Base-by-base conservation (phyloP, 2,329 filamentous ascomycete species). In the Exserohilum rostratum region DNA sequence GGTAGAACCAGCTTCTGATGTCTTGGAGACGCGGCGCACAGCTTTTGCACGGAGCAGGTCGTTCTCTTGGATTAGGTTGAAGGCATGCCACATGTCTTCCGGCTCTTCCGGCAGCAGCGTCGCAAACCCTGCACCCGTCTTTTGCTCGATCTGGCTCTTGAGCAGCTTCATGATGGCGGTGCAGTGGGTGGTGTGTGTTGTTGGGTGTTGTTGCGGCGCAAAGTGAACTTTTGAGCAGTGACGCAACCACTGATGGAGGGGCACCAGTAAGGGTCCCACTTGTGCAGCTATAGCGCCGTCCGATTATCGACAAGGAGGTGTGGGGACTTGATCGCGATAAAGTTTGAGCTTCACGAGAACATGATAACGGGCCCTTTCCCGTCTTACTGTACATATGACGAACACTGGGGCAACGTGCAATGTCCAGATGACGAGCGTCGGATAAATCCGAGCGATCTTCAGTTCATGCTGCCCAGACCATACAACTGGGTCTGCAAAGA, bases 51-150 rank as follows among this genome's bases (percentile, higher is more conserved):
- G 84, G 33, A 91, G 80, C 45, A 84, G 78, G 66, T 91, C 88
- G 58, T 77, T 78, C 5, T 85, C 82, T 50, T 86, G 83, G 67
- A 90, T 88, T 35, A 91, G 81, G 73, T 91, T 90, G 79, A 87
- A 90, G 60, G 86, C 85, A 70, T 90, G 88, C 88, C 88, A 91
- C 88, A 91, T 90, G 65, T 91, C 88, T 76, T 90, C 88, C 46
- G 87, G 86, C 72, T 90, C 88, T 74, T 90, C 87, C 2, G 88
- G 88, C 55, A 85, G 81, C 49, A 91, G 78, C 5, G 85, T 88
- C 49, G 87, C 85, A 29, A 78, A 68, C 25, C 88, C 88, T 1
- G 85, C 84, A 75, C 86, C 87, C 74, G 87, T 83, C 55, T 83
- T 83, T 65, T 70, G 62, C 53, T 89, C 85, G 60, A 90, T 87